Conservation (phyloP, 306 rosid species). For the Begonia loranthoides region DNA sequence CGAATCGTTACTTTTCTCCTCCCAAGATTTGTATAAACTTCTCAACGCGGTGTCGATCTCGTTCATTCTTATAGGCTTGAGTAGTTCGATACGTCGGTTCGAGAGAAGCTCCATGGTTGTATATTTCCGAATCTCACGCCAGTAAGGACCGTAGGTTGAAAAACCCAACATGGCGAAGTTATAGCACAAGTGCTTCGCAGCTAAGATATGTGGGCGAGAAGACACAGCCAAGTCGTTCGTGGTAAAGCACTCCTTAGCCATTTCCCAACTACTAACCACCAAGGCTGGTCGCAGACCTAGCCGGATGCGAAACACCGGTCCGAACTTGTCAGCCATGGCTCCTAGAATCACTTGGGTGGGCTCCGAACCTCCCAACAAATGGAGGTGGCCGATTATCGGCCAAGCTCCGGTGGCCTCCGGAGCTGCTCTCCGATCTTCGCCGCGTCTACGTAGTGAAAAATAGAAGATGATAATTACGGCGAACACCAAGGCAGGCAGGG, state of each 20-base stretch:
- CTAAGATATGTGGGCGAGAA: neutral
- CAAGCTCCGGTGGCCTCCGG: neutral
- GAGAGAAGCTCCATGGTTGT: neutral
- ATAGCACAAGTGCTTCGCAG: neutral
- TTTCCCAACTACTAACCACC: conserved; percentile 3
- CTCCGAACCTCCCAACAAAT: neutral
- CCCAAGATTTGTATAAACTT: neutral
- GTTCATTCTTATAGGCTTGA: neutral
- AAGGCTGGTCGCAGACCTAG: neutral
- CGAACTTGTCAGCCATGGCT: conserved; percentile 2
- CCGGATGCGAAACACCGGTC: neutral
- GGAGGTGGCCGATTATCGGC: conserved; percentile 2
- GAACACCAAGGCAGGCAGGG: neutral
- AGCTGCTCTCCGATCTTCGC: neutral
- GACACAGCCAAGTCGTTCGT: neutral
- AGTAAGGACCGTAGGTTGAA: neutral
- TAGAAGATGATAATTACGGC: no score
- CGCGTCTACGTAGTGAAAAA: neutral
- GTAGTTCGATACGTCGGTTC: neutral
- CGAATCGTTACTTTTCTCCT: neutral
- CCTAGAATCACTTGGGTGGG: neutral
- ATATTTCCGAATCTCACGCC: neutral
- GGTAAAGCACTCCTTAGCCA: conserved; percentile 1
- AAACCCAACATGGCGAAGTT: conserved; percentile 1
- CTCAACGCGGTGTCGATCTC: neutral